phyloP scores from a whole-genome alignment of 2,329 filamentous ascomycete species.

The Colletotrichum paranaense region DNA sequence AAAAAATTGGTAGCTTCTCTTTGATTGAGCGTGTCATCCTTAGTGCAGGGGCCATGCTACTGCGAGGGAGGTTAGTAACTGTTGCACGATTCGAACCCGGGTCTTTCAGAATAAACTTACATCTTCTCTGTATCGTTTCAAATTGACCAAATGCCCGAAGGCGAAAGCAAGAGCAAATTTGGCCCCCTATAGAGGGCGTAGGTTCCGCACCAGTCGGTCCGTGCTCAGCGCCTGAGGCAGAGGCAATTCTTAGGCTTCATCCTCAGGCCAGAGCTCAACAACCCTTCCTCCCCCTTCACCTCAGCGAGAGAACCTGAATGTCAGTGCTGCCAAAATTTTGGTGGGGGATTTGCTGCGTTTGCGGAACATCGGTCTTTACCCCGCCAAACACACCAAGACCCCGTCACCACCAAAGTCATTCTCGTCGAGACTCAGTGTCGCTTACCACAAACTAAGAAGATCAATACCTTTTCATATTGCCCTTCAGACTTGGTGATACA shows the following conservation, averaged over 20 bases:
- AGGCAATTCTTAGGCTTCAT: neutral
- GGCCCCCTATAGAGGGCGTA: neutral
- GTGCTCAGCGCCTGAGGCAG: neutral
- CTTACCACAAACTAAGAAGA: neutral
- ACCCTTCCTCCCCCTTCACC: neutral
- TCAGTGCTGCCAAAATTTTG: neutral
- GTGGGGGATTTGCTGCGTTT: neutral
- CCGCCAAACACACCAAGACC: neutral
- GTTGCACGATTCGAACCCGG: neutral
- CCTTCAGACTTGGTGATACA: neutral
- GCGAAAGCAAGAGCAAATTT: slow-evolving; percentile 13
- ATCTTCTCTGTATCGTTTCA: slow-evolving; percentile 41
- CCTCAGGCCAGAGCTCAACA: neutral
- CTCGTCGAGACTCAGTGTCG: neutral
- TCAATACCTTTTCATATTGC: neutral
- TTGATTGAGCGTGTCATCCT: slow-evolving; percentile 93
- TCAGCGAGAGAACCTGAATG: neutral
- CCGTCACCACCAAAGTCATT: neutral
- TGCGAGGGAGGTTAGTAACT: neutral
- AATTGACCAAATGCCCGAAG: slow-evolving; percentile 45
- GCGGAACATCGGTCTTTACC: neutral
- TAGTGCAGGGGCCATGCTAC: slow-evolving; percentile 88
- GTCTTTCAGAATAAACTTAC: neutral
- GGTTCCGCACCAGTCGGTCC: neutral
- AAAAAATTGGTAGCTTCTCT: slow-evolving; percentile 71